Percentiles rank a stretch among this genome's conserved stretches.
Evolutionary conservation across 2,329 filamentous ascomycete genomes (phyloP).

Genomic region (Aspergillus sp.): DNA sequence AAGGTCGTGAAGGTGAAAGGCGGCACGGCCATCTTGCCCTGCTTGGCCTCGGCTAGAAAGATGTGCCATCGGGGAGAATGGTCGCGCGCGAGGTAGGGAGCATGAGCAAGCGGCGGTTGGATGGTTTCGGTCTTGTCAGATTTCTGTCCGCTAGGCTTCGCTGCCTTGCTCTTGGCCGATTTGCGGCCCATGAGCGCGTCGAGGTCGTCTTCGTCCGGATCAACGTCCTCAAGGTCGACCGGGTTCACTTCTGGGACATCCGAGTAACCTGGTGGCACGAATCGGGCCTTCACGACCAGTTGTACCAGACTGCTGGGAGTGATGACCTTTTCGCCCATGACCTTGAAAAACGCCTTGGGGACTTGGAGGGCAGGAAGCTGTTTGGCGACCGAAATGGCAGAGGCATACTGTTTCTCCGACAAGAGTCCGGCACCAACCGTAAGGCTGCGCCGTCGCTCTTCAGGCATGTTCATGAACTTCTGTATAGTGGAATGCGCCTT

Average conservation of each 20-base stretch:
- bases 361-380: conserved; percentile 78
- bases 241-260: conserved; percentile 66
- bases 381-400: conserved; percentile 65
- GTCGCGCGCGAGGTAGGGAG: conserved; percentile 82
- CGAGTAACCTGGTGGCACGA: conserved; percentile 75
- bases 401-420: conserved; percentile 64
- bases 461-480: conserved; percentile 77
- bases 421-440: conserved; percentile 62
- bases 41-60: conserved; percentile 87
- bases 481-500: conserved; percentile 71
- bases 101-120: conserved; percentile 75
- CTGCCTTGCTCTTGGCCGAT: conserved; percentile 51
- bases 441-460: conserved; percentile 61
- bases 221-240: conserved; percentile 76
- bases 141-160: conserved; percentile 46
- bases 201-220: conserved; percentile 85
- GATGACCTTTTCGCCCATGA: conserved; percentile 84
- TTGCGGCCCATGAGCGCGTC: conserved; percentile 72
- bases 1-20: conserved; percentile 93
- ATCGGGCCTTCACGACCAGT: conserved; percentile 87
- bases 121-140: conserved; percentile 53
- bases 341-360: conserved; percentile 96
- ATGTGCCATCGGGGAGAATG: conserved; percentile 87
- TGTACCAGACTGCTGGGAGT: conserved; percentile 88
- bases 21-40: conserved; percentile 91